A percentile compares a stretch with the other conserved stretches of the same genome.
Evolutionary conservation across 192 early-diverging fungal genomes (phyloP).

Genomic region (Tieghemiomyces parasiticus): DNA sequence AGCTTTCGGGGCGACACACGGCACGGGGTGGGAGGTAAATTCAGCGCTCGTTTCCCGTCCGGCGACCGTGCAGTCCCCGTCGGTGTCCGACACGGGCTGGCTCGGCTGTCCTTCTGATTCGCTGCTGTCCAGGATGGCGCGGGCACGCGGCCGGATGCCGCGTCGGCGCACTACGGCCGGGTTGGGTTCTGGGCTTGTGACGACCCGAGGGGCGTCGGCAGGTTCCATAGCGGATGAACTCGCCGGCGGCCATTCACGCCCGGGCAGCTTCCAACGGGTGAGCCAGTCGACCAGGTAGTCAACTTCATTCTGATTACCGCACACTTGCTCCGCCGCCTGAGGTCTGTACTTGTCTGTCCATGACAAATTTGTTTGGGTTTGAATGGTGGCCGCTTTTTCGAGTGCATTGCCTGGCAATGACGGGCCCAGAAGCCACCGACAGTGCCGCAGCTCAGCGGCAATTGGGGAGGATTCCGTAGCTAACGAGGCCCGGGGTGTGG

Average conservation of each 20-base stretch:
- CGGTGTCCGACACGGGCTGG: not conserved
- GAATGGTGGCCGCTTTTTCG: not conserved
- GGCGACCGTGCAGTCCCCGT: not conserved
- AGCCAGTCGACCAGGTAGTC: slow-evolving; percentile 1
- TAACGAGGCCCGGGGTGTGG: no score
- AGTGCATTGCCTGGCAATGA: no score
- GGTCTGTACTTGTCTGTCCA: not conserved
- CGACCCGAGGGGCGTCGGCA: not conserved
- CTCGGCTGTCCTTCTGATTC: not conserved
- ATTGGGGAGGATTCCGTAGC: no score
- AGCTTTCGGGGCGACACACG: not conserved
- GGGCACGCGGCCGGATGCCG: not conserved
- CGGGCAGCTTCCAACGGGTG: not conserved
- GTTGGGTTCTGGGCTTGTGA: not conserved
- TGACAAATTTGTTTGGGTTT: not conserved
- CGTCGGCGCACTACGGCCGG: not conserved
- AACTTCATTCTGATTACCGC: not conserved
- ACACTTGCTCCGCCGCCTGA: not conserved
- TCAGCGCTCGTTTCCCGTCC: not conserved
- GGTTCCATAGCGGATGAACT: not conserved
- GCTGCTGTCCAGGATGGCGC: not conserved
- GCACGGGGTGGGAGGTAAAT: not conserved
- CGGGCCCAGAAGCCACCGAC: not conserved
- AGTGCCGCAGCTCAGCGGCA: slow-evolving; percentile 2
- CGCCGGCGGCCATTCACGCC: not conserved